These are phyloP conservation scores for Botrytis sinoallii DNA, from an alignment of 2,329 filamentous ascomycete species.

Conservation along the genomic window DNA sequence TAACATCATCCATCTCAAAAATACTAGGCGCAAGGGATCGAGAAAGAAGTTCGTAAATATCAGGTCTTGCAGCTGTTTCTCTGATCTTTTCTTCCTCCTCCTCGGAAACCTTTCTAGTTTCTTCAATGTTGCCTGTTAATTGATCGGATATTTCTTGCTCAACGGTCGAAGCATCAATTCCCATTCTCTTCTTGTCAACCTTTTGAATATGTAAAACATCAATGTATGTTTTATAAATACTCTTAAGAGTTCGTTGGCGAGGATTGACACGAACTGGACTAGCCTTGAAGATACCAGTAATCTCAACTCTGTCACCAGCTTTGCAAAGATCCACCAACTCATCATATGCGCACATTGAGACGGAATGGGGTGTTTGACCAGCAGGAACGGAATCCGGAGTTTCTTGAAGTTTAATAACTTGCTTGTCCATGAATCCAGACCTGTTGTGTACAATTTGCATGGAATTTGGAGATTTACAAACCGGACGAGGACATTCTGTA, in stretches of 20 bases:
- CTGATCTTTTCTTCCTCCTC: conserved; percentile 91
- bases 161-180: conserved; percentile 84
- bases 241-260: conserved; percentile 86
- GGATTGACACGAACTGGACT: conserved; percentile 93
- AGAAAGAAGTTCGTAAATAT: conserved; percentile 90
- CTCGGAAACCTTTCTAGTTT: conserved; percentile 75
- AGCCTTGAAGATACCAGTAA: conserved; percentile 95
- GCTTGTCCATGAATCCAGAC: conserved; percentile 92
- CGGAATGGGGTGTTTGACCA: conserved; percentile 94
- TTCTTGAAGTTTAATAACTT: conserved; percentile 97
- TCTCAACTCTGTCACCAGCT: conserved; percentile 90
- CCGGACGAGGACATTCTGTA: conserved; percentile 77
- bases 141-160: conserved; percentile 66
- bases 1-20: conserved; percentile 97
- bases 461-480: conserved; percentile 83
- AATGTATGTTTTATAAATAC: conserved; percentile 96
- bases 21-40: conserved; percentile 91
- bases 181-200: conserved; percentile 90
- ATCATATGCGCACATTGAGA: conserved; percentile 94
- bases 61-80: conserved; percentile 71
- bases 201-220: conserved; percentile 96
- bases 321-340: conserved; percentile 98
- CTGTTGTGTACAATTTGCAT: conserved; percentile 99
- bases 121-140: conserved; percentile 68
- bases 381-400: conserved; percentile 93